These are phyloP conservation scores for Lactuca saligna DNA, from an alignment of 129 eudicot species.

Conservation along the genomic window DNA sequence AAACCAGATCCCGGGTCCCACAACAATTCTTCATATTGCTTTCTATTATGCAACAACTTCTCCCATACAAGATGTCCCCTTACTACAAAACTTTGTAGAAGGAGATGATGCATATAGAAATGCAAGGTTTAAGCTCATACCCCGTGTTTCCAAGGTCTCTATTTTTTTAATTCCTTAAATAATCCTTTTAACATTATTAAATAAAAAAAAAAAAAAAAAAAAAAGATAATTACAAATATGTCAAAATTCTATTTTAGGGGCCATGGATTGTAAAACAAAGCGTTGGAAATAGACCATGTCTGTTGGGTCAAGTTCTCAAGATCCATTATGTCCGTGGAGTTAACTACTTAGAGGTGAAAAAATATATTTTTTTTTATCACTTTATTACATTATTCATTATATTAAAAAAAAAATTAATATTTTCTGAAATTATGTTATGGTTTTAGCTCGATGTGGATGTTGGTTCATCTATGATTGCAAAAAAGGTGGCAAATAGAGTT, in stretches of 20 bases:
- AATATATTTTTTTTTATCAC: background rate
- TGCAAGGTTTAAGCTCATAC: constrained; percentile 76
- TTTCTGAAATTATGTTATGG: constrained; percentile 7
- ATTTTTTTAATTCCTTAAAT: background rate
- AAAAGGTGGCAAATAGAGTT: constrained; percentile 41
- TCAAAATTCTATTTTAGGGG: constrained; percentile 32
- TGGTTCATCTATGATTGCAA: constrained; percentile 39
- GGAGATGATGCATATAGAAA: constrained; percentile 81
- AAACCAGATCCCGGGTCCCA: constrained; percentile 61
- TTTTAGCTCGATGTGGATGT: constrained; percentile 39
- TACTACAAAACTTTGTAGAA: constrained; percentile 62
- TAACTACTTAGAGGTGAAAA: constrained; percentile 63
- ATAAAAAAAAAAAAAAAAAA: background rate
- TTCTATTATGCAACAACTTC: constrained; percentile 60
- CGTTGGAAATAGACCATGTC: constrained; percentile 63
- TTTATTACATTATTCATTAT: background rate
- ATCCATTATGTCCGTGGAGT: constrained; percentile 50
- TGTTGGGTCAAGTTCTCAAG: constrained; percentile 59
- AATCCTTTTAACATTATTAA: background rate
- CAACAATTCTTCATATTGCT: constrained; percentile 52
- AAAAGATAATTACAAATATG: background rate
- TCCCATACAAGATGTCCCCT: constrained; percentile 61
- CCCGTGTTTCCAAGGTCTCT: constrained; percentile 64
- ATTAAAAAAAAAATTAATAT: background rate
- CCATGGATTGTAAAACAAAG: constrained; percentile 69